Base-by-base conservation (phyloP, 306 rosid genomes). In the Luffa acutangula region DNA sequence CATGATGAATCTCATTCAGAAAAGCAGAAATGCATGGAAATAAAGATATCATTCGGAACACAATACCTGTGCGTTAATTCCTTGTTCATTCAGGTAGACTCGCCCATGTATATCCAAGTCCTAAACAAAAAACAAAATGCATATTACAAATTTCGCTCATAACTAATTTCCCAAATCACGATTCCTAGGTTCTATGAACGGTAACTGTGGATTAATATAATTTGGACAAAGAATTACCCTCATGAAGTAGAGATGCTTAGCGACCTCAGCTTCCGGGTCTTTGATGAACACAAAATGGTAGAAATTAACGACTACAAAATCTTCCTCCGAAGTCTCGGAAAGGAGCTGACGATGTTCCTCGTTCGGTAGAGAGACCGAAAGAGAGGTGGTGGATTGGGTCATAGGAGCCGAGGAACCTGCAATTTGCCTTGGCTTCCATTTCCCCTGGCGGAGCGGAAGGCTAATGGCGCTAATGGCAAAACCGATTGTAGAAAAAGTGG, bases 41-140 rank as follows among this genome's bases (percentile, higher is more conserved):
- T 64, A 3, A 63, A 64, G 45, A 34, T 59, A 21, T 1, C 57
- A 52, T 7, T 5, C 5, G 13, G 36, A 78, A 36, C 37, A 63
- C 46, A 15, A 57, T 82, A 94, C 98, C 98, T 92, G 98, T 11
- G 97, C 97, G 83, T 95, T 94, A 56, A 95, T 91, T 69, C 98
- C 98, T 75, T 91, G 97, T 74, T 90, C 91, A 81, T 90, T 95
- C 74, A 95, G 60, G 86, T 92, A 95, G 60, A 94, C 56, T 81
- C 97, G 87, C 18, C 98, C 98, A 39, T 85, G 83, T 79, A 91
- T 91, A 76, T 92, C 90, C 20, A 89, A 83, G 59, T 88, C 93
- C 92, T 92, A 85, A 49, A 9, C 41, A 37, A 53, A 78, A 67
- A 41, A 42, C 31, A 15, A 3, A 39, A 21, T 18, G 36, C 3